phyloP scores from a whole-genome alignment of 176 grass and related monocot genomes.

The Paspalum vaginatum region DNA sequence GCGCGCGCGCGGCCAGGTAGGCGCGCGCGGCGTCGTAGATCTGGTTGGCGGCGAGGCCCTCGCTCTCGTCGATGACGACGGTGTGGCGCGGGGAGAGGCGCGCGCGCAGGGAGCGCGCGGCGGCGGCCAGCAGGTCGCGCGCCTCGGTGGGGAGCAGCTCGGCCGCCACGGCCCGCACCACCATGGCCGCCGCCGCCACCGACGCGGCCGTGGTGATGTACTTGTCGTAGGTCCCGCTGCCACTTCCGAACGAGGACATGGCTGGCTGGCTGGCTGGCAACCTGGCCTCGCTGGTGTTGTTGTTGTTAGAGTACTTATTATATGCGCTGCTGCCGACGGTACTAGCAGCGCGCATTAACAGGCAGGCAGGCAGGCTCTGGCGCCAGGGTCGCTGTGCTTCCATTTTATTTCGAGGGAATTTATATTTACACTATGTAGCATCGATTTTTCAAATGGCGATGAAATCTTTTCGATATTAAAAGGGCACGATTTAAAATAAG shows the following conservation, averaged over 20 bases:
- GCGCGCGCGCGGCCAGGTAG: slow-evolving; percentile 45
- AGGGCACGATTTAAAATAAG: no score
- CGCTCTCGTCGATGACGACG: slow-evolving; percentile 48
- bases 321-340: no score
- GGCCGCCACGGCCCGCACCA: slow-evolving; percentile 24
- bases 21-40: slow-evolving; percentile 52
- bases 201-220: slow-evolving; percentile 31
- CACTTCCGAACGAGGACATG: background rate
- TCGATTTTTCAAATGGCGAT: no score
- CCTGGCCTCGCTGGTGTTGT: no score
- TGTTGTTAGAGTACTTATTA: no score
- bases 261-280: background rate
- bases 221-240: slow-evolving; percentile 30
- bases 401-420: no score
- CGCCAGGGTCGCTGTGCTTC: no score
- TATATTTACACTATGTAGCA: no score
- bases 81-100: slow-evolving; percentile 44
- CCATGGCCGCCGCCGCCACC: slow-evolving; percentile 24
- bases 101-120: slow-evolving; percentile 16
- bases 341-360: no score
- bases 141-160: slow-evolving; percentile 43
- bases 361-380: no score
- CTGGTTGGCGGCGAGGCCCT: slow-evolving; percentile 47
- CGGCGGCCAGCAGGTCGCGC: slow-evolving; percentile 13
- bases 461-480: no score